Evolutionary conservation across 768 basidiomycete genomes (phyloP).

Genomic region (Udeniomyces megalosporus): DNA sequence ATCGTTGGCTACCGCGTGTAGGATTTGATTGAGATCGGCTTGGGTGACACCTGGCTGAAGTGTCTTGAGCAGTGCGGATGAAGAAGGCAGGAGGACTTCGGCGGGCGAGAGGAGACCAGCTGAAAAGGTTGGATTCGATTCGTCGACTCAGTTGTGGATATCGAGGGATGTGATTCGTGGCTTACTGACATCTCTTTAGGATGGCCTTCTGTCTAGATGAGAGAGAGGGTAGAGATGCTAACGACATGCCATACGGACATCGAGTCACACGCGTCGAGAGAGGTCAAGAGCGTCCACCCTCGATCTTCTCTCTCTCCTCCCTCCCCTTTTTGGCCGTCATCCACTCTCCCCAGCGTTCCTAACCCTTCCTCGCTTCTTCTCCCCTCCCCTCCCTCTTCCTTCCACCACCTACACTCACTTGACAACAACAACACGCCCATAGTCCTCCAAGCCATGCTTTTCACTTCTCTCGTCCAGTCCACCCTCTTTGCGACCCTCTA

Average conservation of each 20-base stretch:
- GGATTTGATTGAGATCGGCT: background rate
- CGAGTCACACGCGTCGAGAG: no score
- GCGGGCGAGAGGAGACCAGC: constrained; percentile 1
- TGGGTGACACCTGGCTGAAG: background rate
- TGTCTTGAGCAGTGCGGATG: background rate
- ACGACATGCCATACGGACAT: no score
- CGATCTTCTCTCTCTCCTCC: constrained; percentile 29
- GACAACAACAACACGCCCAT: background rate
- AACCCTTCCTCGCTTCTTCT: no score
- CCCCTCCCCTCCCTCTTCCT: background rate
- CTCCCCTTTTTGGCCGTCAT: constrained; percentile 30
- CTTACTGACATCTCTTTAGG: no score
- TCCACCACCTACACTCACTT: background rate
- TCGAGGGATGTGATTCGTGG: no score
- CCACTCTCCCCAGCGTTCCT: constrained; percentile 1
- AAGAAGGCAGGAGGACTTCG: constrained; percentile 8
- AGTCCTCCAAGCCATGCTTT: background rate
- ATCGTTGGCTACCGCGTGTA: background rate
- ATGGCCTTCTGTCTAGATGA: no score
- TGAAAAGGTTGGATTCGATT: no score
- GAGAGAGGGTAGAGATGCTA: no score
- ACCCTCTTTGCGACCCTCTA: background rate
- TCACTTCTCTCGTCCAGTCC: background rate
- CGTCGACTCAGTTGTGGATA: no score
- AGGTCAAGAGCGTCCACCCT: no score